A percentile compares a stretch with the other conserved stretches of the same genome.
Evolutionary conservation across 2,329 filamentous ascomycete genomes (phyloP).

Genomic region (Neonectria ditissima): DNA sequence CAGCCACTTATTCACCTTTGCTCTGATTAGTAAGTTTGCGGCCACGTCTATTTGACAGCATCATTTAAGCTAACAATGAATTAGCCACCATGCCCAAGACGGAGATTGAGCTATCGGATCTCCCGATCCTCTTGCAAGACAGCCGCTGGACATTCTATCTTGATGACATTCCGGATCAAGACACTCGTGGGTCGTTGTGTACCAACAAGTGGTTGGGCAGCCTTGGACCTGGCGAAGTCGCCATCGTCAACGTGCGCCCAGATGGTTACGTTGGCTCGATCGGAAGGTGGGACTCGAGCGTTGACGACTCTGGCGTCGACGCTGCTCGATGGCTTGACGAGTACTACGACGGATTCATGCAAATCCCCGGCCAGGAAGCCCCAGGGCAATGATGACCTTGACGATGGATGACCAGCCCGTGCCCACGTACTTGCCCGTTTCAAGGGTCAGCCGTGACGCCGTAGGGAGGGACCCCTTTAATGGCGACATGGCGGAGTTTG

Average conservation of each 20-base stretch:
- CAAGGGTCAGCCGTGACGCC: constrained; percentile 27
- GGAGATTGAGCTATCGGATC: constrained; percentile 73
- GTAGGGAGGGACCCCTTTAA: constrained; percentile 26
- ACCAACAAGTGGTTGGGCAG: constrained; percentile 78
- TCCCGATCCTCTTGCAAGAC: constrained; percentile 71
- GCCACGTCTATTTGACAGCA: background rate
- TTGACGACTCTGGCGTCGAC: constrained; percentile 62
- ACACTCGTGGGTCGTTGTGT: constrained; percentile 64
- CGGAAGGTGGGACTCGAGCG: constrained; percentile 63
- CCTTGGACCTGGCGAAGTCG: constrained; percentile 67
- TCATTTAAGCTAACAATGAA: constrained; percentile 27
- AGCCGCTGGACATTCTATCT: constrained; percentile 80
- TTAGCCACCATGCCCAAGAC: constrained; percentile 70
- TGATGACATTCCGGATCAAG: constrained; percentile 70
- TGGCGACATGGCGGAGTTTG: constrained; percentile 37
- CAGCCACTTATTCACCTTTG: constrained; percentile 77
- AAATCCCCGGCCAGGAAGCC: constrained; percentile 55
- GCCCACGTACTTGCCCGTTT: constrained; percentile 27
- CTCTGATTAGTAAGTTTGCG: constrained; percentile 69
- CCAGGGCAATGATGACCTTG: constrained; percentile 28
- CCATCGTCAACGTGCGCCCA: constrained; percentile 75
- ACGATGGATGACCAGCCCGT: constrained; percentile 36
- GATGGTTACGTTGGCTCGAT: constrained; percentile 81
- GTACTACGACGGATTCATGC: constrained; percentile 67
- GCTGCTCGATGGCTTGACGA: constrained; percentile 66